phyloP scores from a whole-genome alignment of 345 rosid species.

The Firmiana major region DNA sequence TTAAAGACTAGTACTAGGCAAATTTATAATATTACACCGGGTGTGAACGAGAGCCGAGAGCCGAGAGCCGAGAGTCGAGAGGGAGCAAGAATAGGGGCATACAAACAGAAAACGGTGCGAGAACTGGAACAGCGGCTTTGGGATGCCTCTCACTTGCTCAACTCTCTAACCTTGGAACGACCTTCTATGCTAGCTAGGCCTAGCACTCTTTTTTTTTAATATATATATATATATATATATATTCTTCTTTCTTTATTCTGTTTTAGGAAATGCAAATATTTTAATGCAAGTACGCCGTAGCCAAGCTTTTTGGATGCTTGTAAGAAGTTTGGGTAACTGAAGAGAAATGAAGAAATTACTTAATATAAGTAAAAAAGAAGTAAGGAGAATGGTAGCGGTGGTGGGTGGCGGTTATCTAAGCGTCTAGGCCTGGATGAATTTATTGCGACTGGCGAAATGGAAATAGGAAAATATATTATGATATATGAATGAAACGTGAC shows the following conservation, averaged over 20 bases:
- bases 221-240: background rate
- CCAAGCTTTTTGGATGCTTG: background rate
- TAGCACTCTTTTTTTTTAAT: background rate
- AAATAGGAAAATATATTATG: too few relatives aligned
- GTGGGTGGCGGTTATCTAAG: conserved; percentile 47
- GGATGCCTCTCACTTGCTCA: conserved; percentile 30
- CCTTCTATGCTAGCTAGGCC: conserved; percentile 25
- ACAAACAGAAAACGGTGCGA: conserved; percentile 46
- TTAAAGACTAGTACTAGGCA: background rate
- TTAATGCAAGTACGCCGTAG: conserved; percentile 14
- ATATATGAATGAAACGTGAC: background rate
- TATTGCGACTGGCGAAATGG: background rate
- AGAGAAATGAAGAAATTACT: background rate
- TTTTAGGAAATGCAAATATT: background rate
- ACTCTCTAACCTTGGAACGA: conserved; percentile 28
- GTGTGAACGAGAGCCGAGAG: background rate
- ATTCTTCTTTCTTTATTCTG: background rate
- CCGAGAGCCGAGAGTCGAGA: too few relatives aligned
- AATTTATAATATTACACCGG: background rate
- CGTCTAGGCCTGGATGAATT: conserved; percentile 35
- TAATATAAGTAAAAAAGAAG: background rate
- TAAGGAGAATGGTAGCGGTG: conserved; percentile 19
- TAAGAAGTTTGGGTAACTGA: conserved; percentile 6
- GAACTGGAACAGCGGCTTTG: conserved; percentile 37
- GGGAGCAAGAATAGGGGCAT: conserved; percentile 8